Conservation (phyloP, 2,329 filamentous ascomycete species). For the Cladosporium colombiae region DNA sequence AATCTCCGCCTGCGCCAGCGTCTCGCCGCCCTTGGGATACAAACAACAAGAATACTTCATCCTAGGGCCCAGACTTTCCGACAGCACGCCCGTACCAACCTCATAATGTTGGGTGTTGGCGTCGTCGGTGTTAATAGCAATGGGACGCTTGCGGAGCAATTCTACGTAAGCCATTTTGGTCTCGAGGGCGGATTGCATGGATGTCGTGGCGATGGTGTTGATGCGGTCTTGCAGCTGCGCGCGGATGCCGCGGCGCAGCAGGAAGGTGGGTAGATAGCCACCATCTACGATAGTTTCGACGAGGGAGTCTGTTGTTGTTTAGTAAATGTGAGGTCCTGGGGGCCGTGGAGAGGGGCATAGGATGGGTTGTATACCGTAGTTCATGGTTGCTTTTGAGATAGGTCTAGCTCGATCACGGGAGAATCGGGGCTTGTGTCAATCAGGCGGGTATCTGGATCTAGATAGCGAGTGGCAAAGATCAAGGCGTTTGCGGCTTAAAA, state of each 20-base stretch:
- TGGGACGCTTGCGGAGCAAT: constrained; percentile 59
- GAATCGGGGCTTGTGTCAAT: neutral
- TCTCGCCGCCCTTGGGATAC: constrained; percentile 64
- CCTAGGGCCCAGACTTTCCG: constrained; percentile 62
- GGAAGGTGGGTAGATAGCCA: constrained; percentile 61
- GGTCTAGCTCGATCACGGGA: neutral
- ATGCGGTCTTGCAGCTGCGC: constrained; percentile 65
- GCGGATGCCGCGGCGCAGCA: constrained; percentile 67
- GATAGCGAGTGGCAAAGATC: neutral
- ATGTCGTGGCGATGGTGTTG: constrained; percentile 54
- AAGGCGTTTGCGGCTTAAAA: neutral
- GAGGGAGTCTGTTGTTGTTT: constrained; percentile 32
- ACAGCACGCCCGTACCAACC: constrained; percentile 65
- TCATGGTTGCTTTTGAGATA: constrained; percentile 7
- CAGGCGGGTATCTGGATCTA: neutral
- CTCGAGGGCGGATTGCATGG: constrained; percentile 55
- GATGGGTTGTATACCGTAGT: constrained; percentile 9
- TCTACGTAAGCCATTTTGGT: constrained; percentile 66
- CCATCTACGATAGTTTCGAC: constrained; percentile 63
- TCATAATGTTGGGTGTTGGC: constrained; percentile 74
- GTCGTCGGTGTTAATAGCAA: constrained; percentile 66
- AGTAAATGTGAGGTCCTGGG: neutral
- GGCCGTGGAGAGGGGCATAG: neutral
- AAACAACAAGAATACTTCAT: constrained; percentile 74
- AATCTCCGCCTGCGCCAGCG: constrained; percentile 65